Base-by-base conservation (phyloP, 2,329 filamentous ascomycete species). In the Fusarium chaquense region DNA sequence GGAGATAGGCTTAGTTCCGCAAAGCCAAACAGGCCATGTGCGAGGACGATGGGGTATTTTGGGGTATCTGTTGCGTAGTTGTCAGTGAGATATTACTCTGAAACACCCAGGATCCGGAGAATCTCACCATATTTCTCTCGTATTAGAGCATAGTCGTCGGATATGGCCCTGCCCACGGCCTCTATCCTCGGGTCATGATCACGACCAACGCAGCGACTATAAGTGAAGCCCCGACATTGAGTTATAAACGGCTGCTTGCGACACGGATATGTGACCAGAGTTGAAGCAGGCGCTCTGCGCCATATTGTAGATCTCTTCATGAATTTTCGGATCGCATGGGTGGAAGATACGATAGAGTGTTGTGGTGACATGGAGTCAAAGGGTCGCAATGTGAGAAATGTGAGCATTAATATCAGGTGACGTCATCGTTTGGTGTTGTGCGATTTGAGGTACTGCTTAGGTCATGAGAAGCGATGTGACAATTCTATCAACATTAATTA, bases 21-120 rank as follows among this genome's bases (percentile, higher is more conserved):
- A 75, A 90, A 91, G 72, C 89, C 89, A 53, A 91, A 80, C 50
- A 91, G 82, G 58, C 89, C 89, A 73, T 91, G 89, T 54, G 89
- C 88, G 35, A 91, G 85, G 56, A 91, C 87, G 57, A 91, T 85
- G 45, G 89, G 87, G 69, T 90, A 75, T 71, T 86, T 86, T 3
- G 89, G 88, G 6, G 85, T 85, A 41, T 82, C 85, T 87, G 62
- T 62, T 76, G 10, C 15, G 32, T 24, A 15, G 18, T 1, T 15
- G 15, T 70, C 36, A 70, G 40, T 18, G 54, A 35, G 22, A 24
- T 12, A 10, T 11, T 20, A 18, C n/a, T 22, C 2, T 7, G 12
- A n/a, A 32, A 20, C 13, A 22, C 11, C 20, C 5, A 15, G 6
- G 2, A 13, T 4, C 26, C 18, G 13, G 20, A 28, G 11, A 18